Base-by-base conservation (phyloP, 176 grass and related monocot genomes). In the Hyparrhenia diplandra region DNA sequence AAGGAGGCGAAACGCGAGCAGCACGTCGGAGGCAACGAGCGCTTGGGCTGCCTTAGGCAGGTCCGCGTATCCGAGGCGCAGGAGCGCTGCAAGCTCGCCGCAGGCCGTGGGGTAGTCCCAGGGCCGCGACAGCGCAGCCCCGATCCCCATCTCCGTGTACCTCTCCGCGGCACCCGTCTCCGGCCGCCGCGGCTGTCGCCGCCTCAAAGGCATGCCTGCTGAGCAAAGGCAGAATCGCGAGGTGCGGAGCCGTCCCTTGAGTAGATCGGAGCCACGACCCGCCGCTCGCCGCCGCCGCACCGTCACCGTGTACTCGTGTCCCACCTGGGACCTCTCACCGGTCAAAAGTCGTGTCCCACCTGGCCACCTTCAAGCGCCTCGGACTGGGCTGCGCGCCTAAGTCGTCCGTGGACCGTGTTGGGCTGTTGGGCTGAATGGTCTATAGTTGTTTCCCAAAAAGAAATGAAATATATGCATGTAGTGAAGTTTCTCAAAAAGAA, bases 41-140 rank as follows among this genome's bases (percentile, higher is more conserved):
- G 90, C 72, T 45, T 98, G 90, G 63, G 90, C 70, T 28, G 61
- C 31, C 78, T 98, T 98, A 17, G 92, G 60, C 2, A 98, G 86
- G 71, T 84, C 25, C 1, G 82, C 76, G 18, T 95, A 94, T 27
- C 83, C 88, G 61, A 84, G 75, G 17, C 92, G 88, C 41, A 98
- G 84, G 59, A 94, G 65, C 51, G 88, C 58, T 39, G 71, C 83
- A 64, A 98, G 86, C 79, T 94, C 95, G 77, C 84, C 67, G 88
- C 92, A 98, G 24, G 92, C 95, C 75, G 88, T 90, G 12, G 88
- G 72, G 62, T 94, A 98, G 74, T 94, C 92, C 83, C 88, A 87
- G 6, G 84, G 74, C 10, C 90, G 78, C 14, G 78, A 88, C 59
- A 98, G 74, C 55, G 88, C 90, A 10, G 75, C 67, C 58, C 65